Evolutionary conservation across 2,329 filamentous ascomycete genomes (phyloP), one percentile per base, ranked within the genome.

Genomic region (Penicillium sp.): DNA sequence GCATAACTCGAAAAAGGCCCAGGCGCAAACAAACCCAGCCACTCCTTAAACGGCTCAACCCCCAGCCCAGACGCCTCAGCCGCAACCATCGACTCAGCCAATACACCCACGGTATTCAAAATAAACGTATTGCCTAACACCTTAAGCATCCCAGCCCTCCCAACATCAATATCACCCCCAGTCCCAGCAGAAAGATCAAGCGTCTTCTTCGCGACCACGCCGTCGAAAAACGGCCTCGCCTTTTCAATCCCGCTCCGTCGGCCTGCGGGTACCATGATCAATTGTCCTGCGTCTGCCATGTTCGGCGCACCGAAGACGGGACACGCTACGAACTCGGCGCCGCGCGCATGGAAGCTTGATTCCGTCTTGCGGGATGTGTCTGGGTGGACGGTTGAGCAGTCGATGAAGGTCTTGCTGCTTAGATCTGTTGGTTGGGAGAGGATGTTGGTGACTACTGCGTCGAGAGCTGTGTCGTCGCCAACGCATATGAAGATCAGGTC

Each of bases 91-190:
- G 87, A 88, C 75, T 96, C 90, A 1, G 89, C 85, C 4, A 96
- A 77, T 48, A 89, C 82, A 67, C 92, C 88, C 22, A 92, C 83
- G 82, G 92, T 92, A 75, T 89, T 89, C 39, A 95, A 71, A 63
- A 96, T 82, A 70, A 96, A 92, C 0, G 88, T 90, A 73, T 96
- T 96, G 53, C 92, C 92, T 9, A 96, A 81, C 18, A 96, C 79
- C 75, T 96, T 94, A 45, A 96, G 78, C 43, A 85, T 82, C 1
- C 85, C 82, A 4, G 91, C 86, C 49, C 85, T 84, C 48, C 87
- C 83, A 45, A 87, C 85, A 1, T 93, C 85, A 55, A 95, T 86
- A 59, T 86, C 83, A 1, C 80, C 82, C 32, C 83, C 81, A 5
- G 34, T 53, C 1, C 59, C 61, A 14, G 41, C 32, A 9, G 62